A percentile compares a stretch with the other conserved stretches of the same genome.
phyloP scores from a whole-genome alignment of 805 yeast species.

The Saccharomyces mikatae region DNA sequence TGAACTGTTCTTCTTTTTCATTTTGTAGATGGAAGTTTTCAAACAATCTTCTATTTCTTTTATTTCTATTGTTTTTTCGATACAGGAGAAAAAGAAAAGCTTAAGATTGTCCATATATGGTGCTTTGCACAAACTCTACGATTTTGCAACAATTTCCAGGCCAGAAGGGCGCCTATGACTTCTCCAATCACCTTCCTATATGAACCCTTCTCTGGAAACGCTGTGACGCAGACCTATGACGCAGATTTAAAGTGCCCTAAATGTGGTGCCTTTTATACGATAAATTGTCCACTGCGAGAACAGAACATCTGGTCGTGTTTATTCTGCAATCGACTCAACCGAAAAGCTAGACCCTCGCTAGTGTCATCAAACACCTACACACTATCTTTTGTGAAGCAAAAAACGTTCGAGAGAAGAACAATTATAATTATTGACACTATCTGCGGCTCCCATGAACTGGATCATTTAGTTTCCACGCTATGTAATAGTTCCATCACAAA shows the following conservation, averaged over 20 bases:
- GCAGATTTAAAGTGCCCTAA: background rate
- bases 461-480: background rate
- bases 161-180: background rate
- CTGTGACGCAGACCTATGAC: background rate
- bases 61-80: background rate
- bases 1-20: background rate
- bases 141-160: background rate
- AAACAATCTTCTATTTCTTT: background rate
- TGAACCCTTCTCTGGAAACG: background rate
- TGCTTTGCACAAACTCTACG: background rate
- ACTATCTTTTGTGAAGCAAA: background rate
- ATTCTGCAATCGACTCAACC: background rate
- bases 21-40: background rate
- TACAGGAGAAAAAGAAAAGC: background rate
- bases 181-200: background rate
- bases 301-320: background rate
- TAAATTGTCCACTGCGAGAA: background rate
- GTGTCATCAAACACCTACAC: background rate
- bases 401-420: background rate
- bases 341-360: background rate
- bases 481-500: background rate
- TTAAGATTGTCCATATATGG: background rate
- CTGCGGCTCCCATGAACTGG: background rate
- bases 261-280: background rate
- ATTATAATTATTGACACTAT: background rate